Conservation (phyloP, 2,329 filamentous ascomycete species). For the Stagonosporopsis tanaceti region DNA sequence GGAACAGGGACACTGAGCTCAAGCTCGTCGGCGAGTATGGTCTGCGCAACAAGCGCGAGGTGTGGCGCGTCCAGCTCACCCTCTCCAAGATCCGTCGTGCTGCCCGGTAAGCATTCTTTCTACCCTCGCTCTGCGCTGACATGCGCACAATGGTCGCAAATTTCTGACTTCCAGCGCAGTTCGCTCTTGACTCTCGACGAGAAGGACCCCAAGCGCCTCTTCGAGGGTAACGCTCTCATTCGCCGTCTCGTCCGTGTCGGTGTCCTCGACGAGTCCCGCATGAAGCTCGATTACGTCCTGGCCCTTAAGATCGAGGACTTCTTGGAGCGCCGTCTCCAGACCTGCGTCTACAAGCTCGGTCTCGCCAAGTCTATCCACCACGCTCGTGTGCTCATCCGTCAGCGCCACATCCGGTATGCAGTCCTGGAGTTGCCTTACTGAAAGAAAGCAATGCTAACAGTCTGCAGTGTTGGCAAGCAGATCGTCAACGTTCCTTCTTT, state of each 20-base stretch:
- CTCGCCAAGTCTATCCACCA: constrained; percentile 99
- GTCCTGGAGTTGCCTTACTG: background rate
- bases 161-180: constrained; percentile 63
- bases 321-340: constrained; percentile 99
- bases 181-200: constrained; percentile 99
- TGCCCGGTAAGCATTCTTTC: constrained; percentile 77
- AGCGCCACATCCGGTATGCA: constrained; percentile 89
- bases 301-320: constrained; percentile 99
- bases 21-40: constrained; percentile 99
- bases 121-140: constrained; percentile 18
- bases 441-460: constrained; percentile 24
- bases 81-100: constrained; percentile 99
- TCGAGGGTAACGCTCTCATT: constrained; percentile 99
- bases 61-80: constrained; percentile 99
- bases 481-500: constrained; percentile 99
- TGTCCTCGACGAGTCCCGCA: constrained; percentile 99
- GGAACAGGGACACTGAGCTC: constrained; percentile 92
- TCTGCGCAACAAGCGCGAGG: constrained; percentile 99
- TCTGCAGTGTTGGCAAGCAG: constrained; percentile 91
- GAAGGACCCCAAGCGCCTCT: constrained; percentile 99
- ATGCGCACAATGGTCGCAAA: constrained; percentile 18
- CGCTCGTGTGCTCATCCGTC: constrained; percentile 98
- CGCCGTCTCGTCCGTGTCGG: constrained; percentile 99
- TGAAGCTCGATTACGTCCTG: constrained; percentile 99
- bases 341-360: constrained; percentile 99